Percentiles rank a stretch among this genome's conserved stretches.
These are phyloP conservation scores for Parathielavia hyrcaniae DNA, from an alignment of 495 filamentous ascomycete genomes.

Conservation along the genomic window DNA sequence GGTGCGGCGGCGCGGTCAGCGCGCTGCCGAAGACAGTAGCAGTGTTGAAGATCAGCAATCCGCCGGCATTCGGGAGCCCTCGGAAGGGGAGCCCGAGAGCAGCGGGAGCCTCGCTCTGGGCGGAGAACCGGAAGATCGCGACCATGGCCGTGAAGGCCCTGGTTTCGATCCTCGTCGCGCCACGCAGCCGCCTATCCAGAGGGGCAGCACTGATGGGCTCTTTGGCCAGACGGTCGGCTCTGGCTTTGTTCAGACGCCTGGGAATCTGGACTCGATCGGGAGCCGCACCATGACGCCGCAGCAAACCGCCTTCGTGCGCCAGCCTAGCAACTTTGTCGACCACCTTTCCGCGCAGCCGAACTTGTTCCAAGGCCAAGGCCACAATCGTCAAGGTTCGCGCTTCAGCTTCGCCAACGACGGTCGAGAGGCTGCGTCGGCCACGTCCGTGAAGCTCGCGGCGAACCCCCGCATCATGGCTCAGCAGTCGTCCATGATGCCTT, in stretches of 20 bases:
- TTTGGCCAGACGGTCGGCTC: slow-evolving; percentile 51
- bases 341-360: slow-evolving; percentile 44
- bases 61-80: slow-evolving; percentile 34
- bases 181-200: slow-evolving; percentile 70
- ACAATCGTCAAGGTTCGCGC: slow-evolving; percentile 77
- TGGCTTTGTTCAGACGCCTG: slow-evolving; percentile 46
- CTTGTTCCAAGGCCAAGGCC: slow-evolving; percentile 68
- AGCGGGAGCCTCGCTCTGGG: slow-evolving; percentile 80
- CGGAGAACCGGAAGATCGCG: slow-evolving; percentile 79
- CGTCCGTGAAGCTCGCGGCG: slow-evolving; percentile 72
- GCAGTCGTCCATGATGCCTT: slow-evolving; percentile 83
- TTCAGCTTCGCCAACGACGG: slow-evolving; percentile 83
- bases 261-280: slow-evolving; percentile 45
- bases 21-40: slow-evolving; percentile 59
- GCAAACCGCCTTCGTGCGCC: slow-evolving; percentile 62
- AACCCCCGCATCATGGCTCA: slow-evolving; percentile 85
- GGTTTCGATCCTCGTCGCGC: slow-evolving; percentile 47
- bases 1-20: slow-evolving; percentile 64
- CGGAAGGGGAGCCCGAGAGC: slow-evolving; percentile 58
- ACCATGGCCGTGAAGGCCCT: slow-evolving; percentile 47
- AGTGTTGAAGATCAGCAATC: slow-evolving; percentile 51
- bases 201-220: slow-evolving; percentile 47
- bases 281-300: slow-evolving; percentile 76
- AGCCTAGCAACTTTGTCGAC: slow-evolving; percentile 54
- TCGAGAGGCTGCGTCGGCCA: slow-evolving; percentile 45